A percentile compares a stretch with the other conserved stretches of the same genome.
Evolutionary conservation across 148 eudicot genomes (phyloP).

Genomic region (Heliosperma pusillum): DNA sequence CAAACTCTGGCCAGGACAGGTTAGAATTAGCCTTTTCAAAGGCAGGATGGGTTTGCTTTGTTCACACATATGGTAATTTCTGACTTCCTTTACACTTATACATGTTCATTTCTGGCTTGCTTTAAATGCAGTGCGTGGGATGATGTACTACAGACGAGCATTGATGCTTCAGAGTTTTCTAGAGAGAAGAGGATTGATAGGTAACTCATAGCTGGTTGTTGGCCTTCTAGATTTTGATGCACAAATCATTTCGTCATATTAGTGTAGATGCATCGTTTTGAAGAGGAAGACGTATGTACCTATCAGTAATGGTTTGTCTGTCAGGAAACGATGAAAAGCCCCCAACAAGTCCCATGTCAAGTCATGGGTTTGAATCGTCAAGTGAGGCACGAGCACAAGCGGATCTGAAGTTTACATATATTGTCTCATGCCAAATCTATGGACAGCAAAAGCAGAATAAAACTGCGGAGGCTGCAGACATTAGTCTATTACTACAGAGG

Average conservation of each 20-base stretch:
- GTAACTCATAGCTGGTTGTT: slow-evolving; percentile 41
- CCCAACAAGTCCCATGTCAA: slow-evolving; percentile 32
- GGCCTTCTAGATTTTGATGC: neutral
- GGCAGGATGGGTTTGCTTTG: slow-evolving; percentile 1
- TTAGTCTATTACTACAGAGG: slow-evolving; percentile 82
- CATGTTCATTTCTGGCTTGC: slow-evolving; percentile 18
- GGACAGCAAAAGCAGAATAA: slow-evolving; percentile 90
- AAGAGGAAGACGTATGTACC: slow-evolving; percentile 6
- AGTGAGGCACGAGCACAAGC: slow-evolving; percentile 90
- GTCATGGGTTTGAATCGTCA: slow-evolving; percentile 71
- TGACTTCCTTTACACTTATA: slow-evolving; percentile 23
- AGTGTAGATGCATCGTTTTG: neutral
- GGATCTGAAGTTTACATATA: slow-evolving; percentile 93
- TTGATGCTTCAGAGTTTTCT: slow-evolving; percentile 85
- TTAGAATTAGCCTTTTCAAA: slow-evolving; percentile 21
- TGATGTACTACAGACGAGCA: slow-evolving; percentile 99
- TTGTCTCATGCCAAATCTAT: slow-evolving; percentile 95
- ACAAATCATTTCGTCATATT: neutral
- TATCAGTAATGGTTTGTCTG: slow-evolving; percentile 5
- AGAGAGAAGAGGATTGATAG: slow-evolving; percentile 73
- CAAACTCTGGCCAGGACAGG: slow-evolving; percentile 98
- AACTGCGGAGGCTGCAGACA: slow-evolving; percentile 87
- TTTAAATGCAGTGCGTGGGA: slow-evolving; percentile 78
- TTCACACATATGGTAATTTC: slow-evolving; percentile 22
- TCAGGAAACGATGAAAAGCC: slow-evolving; percentile 39